These are phyloP conservation scores for Mortierella sp. DNA, from an alignment of 371 early-diverging fungal species.

Conservation along the genomic window DNA sequence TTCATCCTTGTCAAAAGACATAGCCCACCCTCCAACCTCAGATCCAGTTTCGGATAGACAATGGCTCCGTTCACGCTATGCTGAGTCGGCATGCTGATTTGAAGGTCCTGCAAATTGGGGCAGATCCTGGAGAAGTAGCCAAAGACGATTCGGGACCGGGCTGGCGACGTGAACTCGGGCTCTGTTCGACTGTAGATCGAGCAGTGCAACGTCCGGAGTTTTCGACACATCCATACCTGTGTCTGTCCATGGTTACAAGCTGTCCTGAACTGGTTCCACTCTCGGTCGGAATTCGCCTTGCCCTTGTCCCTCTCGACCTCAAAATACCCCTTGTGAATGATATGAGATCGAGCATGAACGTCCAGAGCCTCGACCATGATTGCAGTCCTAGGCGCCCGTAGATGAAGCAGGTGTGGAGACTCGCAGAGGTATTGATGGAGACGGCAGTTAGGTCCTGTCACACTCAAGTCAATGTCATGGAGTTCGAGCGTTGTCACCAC, in stretches of 20 bases:
- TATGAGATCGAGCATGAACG: not conserved
- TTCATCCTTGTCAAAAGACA: constrained; percentile 4
- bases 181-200: not conserved
- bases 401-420: not conserved
- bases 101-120: not conserved
- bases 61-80: not conserved
- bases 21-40: not conserved
- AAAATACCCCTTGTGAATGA: not conserved
- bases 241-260: not conserved
- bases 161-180: not conserved
- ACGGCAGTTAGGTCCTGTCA: not conserved
- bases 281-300: not conserved
- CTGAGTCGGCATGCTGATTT: not conserved
- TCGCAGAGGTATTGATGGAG: not conserved
- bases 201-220: not conserved
- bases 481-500: not conserved
- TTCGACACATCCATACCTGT: not conserved
- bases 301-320: not conserved
- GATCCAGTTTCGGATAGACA: not conserved
- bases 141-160: not conserved
- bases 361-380: not conserved
- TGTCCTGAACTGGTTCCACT: not conserved
- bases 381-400: not conserved
- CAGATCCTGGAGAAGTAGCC: not conserved
- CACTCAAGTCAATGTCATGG: not conserved